These are phyloP conservation scores for Carpinus viminea DNA, from an alignment of 306 rosid genomes.

Conservation along the genomic window DNA sequence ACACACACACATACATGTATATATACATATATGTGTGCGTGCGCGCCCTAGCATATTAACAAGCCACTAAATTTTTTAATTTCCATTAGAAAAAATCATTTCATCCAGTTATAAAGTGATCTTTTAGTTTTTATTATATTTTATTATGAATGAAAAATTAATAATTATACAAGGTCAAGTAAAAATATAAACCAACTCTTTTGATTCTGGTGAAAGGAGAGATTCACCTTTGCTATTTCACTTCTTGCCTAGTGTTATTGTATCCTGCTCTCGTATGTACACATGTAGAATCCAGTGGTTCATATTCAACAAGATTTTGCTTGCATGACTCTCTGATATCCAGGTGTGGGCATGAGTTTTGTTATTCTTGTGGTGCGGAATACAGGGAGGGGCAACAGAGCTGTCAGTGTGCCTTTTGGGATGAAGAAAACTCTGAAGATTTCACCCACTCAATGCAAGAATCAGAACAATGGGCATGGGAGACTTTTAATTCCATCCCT, in stretches of 20 bases:
- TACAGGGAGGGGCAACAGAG: constrained; percentile 67
- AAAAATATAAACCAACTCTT: background rate
- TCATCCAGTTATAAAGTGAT: too few relatives aligned
- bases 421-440: constrained; percentile 63
- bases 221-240: background rate
- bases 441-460: constrained; percentile 73
- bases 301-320: background rate
- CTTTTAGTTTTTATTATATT: too few relatives aligned
- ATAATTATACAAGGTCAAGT: too few relatives aligned
- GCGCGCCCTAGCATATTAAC: too few relatives aligned
- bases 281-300: background rate
- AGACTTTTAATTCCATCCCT: constrained; percentile 83
- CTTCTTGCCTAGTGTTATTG: background rate
- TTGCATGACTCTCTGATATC: constrained; percentile 22
- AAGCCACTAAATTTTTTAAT: too few relatives aligned
- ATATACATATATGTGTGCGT: too few relatives aligned
- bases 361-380: constrained; percentile 85
- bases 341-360: constrained; percentile 93
- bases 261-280: background rate
- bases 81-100: too few relatives aligned
- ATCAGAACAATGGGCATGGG: constrained; percentile 99
- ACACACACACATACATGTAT: too few relatives aligned
- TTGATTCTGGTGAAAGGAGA: background rate
- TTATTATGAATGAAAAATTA: too few relatives aligned
- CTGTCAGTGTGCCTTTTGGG: constrained; percentile 88